phyloP scores from a whole-genome alignment of 1,284 basidiomycete species.

The Testicularia cyperi region DNA sequence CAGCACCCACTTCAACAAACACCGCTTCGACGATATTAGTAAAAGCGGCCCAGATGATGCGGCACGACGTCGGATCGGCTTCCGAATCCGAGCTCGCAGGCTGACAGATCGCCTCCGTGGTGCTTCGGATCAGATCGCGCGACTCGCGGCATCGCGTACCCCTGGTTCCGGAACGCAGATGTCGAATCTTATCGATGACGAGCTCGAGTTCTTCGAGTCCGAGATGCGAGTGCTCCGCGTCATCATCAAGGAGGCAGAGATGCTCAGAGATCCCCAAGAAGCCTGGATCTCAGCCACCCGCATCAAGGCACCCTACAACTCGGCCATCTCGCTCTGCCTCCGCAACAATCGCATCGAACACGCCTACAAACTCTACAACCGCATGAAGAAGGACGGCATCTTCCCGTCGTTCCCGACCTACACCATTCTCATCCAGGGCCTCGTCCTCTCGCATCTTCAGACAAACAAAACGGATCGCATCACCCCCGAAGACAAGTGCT shows the following conservation, averaged over 20 bases:
- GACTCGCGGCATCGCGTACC: too few relatives aligned
- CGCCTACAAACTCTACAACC: conserved; percentile 18
- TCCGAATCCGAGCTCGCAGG: too few relatives aligned
- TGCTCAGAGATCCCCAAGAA: conserved; percentile 16
- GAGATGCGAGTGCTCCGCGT: conserved; percentile 31
- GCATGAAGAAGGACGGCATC: conserved; percentile 40
- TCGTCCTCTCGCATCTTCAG: conserved; percentile 1
- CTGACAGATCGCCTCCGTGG: too few relatives aligned
- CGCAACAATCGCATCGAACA: conserved; percentile 4
- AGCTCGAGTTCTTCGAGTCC: conserved; percentile 9
- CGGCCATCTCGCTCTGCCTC: conserved; percentile 18
- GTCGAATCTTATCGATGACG: too few relatives aligned
- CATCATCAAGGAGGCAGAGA: conserved; percentile 28
- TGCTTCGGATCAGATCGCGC: too few relatives aligned
- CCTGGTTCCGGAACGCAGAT: too few relatives aligned
- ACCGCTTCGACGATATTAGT: too few relatives aligned
- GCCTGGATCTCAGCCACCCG: conserved; percentile 28
- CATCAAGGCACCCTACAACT: conserved; percentile 25
- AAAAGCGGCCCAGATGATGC: too few relatives aligned
- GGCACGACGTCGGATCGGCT: too few relatives aligned
- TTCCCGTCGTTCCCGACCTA: conserved; percentile 18
- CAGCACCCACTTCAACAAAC: too few relatives aligned
- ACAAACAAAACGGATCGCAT: neutral
- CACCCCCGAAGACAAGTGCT: conserved; percentile 1
- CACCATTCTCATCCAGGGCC: conserved; percentile 11